Evolutionary conservation across 2,329 filamentous ascomycete genomes (phyloP), one percentile per base, ranked within the genome.

Genomic region (Penicillium fuscoglaucum): DNA sequence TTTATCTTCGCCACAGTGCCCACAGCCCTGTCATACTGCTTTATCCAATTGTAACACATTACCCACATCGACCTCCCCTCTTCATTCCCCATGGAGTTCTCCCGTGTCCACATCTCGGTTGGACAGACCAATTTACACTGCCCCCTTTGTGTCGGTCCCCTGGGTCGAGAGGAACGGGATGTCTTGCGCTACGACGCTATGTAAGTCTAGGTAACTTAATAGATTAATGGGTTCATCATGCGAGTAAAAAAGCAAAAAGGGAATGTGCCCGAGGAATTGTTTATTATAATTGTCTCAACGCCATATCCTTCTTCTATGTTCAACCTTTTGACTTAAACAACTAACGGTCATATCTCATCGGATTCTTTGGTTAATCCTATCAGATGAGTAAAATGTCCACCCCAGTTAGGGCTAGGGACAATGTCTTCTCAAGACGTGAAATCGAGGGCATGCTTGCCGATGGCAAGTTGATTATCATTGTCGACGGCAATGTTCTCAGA

Each of bases 381-480:
- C 31, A 46, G n/a, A 57, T 60, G 53, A 52, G 24, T 24, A 58
- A 53, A 4, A 52, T 48, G 37, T 26, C 37, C 26, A 45, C 48
- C 37, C 48, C 28, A 43, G 28, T 44, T 17, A 52, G 15, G 48
- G 55, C 52, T 33, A 62, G 47, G 37, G 60, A 66, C 41, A 63
- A 63, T 57, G 54, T 66, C 33, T 46, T 66, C 28, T 66, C 63
- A 26, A 57, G 62, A 35, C 60, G 58, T 26, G 54, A 91, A 68
- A 83, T 96, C 58, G 92, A 96, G 74, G 85, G 82, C 8, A 77
- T 93, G 69, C 96, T 98, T 70, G 90, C 92, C 8, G 84, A 90
- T 57, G 92, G 91, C 4, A 83, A 84, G 58, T 84, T 84, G 52
- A 85, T 98, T 57, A 83, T 96, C 65, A 91, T 98, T 47, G 79